Evolutionary conservation across 805 yeast species (phyloP), one percentile per base, ranked within the genome.

Genomic region (Sungouiella blattae): DNA sequence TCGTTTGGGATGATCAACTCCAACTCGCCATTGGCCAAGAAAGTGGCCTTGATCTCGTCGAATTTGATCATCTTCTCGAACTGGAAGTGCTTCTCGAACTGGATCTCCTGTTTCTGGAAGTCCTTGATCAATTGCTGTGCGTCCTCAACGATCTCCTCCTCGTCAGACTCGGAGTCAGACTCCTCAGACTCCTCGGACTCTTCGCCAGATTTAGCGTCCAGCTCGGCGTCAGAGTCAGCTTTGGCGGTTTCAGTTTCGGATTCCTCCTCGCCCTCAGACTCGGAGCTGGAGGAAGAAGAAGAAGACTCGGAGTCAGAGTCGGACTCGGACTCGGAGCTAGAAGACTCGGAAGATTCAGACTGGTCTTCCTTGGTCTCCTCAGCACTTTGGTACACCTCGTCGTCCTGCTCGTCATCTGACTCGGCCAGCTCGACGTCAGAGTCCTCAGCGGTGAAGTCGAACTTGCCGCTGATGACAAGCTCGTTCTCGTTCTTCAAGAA

Each of bases 71-170:
- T 35, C 48, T 65, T 65, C 36, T 62, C 70, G 43, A 67, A 67
- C 36, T 60, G 60, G 47, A 65, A 66, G 43, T 62, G 64, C 51
- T 67, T 67, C 47, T 66, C 71, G 41, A 67, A 67, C 35, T 51
- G 54, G 33, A 67, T 59, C 50, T 65, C 71, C 32, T 64, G 64
- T 37, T 66, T 61, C 33, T 51, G 45, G 50, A 54, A 67, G 23
- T 66, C 69, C 42, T 55, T 50, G 35, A 66, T 67, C 32, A 67
- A 55, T 18, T 51, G 41, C 42, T 56, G 47, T 11, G 69, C 63
- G 31, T 67, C 73, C 44, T 67, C 72, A 44, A 49, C 44, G 15
- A 67, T 46, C 48, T 67, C 72, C 48, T 63, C 69, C 13, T 40
- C 32, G 26, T 47, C 51, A 8, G 44, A 43, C 18, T 41, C 48